Conservation (phyloP, 768 basidiomycete species). For the Dentipellis sp. region DNA sequence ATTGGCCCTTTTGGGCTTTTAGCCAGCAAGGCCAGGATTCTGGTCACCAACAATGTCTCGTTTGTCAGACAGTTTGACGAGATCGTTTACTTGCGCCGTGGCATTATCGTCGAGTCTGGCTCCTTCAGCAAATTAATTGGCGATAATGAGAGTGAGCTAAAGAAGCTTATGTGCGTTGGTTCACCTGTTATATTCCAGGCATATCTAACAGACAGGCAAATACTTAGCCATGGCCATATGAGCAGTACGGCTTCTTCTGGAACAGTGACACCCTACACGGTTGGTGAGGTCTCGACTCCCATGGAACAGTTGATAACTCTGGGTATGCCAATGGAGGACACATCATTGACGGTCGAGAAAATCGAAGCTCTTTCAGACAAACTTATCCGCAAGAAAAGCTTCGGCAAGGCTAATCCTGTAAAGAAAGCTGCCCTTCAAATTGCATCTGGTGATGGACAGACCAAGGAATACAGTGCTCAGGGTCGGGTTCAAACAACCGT, state of each 20-base stretch:
- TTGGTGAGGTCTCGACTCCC: not conserved
- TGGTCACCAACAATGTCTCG: slow-evolving; percentile 85
- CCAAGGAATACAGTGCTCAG: slow-evolving; percentile 68
- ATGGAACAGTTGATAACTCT: slow-evolving; percentile 9
- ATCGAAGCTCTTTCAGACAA: slow-evolving; percentile 33
- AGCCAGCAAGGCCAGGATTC: slow-evolving; percentile 70
- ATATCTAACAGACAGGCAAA: not conserved
- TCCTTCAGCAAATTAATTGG: slow-evolving; percentile 51
- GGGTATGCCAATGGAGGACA: slow-evolving; percentile 4
- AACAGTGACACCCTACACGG: slow-evolving; percentile 17
- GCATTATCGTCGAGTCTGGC: slow-evolving; percentile 73
- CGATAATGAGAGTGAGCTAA: slow-evolving; percentile 55
- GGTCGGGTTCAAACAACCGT: slow-evolving; percentile 74
- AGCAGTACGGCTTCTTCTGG: slow-evolving; percentile 6
- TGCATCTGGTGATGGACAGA: slow-evolving; percentile 35
- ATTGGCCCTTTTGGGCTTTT: slow-evolving; percentile 82
- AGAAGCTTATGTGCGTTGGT: slow-evolving; percentile 61
- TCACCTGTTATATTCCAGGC: not conserved
- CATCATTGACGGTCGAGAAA: slow-evolving; percentile 6
- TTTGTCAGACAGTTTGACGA: slow-evolving; percentile 74
- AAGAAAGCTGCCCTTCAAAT: slow-evolving; percentile 27
- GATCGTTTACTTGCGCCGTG: slow-evolving; percentile 66
- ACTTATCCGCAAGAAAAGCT: slow-evolving; percentile 45
- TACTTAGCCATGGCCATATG: slow-evolving; percentile 11
- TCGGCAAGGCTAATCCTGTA: slow-evolving; percentile 44